phyloP scores from a whole-genome alignment of 352 stramenopile genomes.

The Vaucheria bursata region DNA sequence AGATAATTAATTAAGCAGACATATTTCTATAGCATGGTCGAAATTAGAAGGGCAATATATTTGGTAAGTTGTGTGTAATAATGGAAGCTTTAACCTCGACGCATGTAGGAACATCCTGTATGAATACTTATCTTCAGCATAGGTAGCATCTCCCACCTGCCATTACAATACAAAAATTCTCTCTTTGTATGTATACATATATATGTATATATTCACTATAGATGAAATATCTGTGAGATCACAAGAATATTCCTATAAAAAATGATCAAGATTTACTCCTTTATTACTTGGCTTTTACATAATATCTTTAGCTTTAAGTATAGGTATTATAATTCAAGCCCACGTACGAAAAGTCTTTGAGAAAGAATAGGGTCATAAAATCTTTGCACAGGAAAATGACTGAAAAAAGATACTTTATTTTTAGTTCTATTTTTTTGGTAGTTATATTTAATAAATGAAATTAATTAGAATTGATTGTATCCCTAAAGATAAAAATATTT shows the following conservation, averaged over 20 bases:
- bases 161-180: neutral
- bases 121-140: conserved; percentile 3
- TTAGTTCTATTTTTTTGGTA: too few relatives aligned
- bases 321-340: neutral
- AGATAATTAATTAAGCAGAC: too few relatives aligned
- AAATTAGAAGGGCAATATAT: neutral
- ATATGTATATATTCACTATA: neutral
- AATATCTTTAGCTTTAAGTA: neutral
- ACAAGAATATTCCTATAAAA: neutral
- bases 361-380: too few relatives aligned
- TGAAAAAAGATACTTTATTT: too few relatives aligned
- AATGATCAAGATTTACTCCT: neutral
- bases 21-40: conserved; percentile 6
- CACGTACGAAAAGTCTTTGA: neutral
- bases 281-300: neutral
- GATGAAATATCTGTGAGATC: neutral
- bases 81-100: conserved; percentile 10
- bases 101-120: conserved; percentile 39
- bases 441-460: too few relatives aligned
- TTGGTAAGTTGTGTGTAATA: neutral
- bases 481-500: too few relatives aligned
- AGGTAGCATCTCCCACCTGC: conserved; percentile 34
- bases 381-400: too few relatives aligned
- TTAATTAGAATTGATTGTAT: too few relatives aligned
- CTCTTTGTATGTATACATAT: neutral